Base-by-base conservation (phyloP, 179 eudicot genomes). In the Beta corolliflora region DNA sequence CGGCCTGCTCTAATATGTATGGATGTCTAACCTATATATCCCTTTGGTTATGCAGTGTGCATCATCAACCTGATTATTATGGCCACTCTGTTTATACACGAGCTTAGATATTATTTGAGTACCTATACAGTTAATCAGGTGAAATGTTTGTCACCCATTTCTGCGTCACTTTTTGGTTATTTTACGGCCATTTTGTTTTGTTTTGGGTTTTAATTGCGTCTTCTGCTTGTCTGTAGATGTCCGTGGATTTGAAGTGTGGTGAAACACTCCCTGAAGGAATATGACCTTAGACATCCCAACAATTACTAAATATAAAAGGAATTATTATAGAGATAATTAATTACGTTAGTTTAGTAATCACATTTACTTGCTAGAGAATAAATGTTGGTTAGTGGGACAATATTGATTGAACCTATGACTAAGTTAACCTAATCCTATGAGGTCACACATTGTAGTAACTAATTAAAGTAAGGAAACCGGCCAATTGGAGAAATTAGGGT, bases 81-180 rank as follows among this genome's bases (percentile, higher is more conserved):
- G 97, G 94, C 89, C 53, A 90, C 97, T 74, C 78, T 96, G 75
- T 96, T 96, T 80, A 58, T 96, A 73, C 99, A 96, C 73, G 99
- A 96, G 90, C 89, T 94, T 59, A 89, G 88, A 83, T 96, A 91
- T 88, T 94, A 96, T 84, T 90, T 96, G 67, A 87, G 92, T 75
- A 94, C 97, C 44, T 89, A 94, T 85, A 92, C 92, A 29, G 96
- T 94, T 83, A 98, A 96, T 65, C 90, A 96, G 98, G 99, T 95
- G 82, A 81, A 87, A 67, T 80, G 31, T 81, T 63, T 65, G 67
- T 75, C 55, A 3, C 59, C 14, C n/a, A 16, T 44, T 52, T 65
- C 23, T 36, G 21, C 31, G 55, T 60, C 56, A 2, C 67, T 73
- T 73, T 46, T 46, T 46, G 48, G 4, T 46, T 46, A 6, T 46